Conservation (phyloP, 352 stramenopile genomes). For the Pythium biforme region DNA sequence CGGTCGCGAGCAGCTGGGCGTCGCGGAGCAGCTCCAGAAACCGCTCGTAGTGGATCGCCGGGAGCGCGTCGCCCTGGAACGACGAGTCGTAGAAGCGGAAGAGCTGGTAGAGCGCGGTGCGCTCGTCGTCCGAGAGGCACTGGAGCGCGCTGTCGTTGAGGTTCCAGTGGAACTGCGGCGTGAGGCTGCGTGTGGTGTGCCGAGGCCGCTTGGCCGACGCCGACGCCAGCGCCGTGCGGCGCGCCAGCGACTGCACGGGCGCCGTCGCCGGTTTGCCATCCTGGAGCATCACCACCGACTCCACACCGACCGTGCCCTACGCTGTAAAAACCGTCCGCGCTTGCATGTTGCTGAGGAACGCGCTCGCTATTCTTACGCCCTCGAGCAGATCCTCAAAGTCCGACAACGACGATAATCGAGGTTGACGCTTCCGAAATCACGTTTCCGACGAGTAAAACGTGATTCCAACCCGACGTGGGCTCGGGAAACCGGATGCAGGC, state of each 20-base stretch:
- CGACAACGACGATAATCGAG: too few species aligned
- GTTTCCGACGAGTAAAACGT: too few species aligned
- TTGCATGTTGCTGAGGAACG: too few species aligned
- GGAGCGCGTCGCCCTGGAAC: constrained; percentile 36
- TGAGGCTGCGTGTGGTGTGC: constrained; percentile 1
- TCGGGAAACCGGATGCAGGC: too few species aligned
- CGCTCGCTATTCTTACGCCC: too few species aligned
- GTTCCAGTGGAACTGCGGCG: constrained; percentile 57
- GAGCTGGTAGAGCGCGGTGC: constrained; percentile 43
- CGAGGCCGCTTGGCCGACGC: not conserved
- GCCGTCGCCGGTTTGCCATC: not conserved
- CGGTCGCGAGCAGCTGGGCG: constrained; percentile 25
- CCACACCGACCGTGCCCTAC: too few species aligned
- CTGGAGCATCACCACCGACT: not conserved
- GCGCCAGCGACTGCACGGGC: not conserved
- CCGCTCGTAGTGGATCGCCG: constrained; percentile 45
- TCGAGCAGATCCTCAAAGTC: too few species aligned
- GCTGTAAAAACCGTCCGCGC: too few species aligned
- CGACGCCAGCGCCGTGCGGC: not conserved
- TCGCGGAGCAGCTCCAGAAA: constrained; percentile 49
- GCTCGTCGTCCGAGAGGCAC: constrained; percentile 28
- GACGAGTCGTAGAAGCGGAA: constrained; percentile 70
- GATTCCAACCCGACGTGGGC: too few species aligned
- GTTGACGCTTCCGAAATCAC: too few species aligned
- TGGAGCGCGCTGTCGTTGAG: constrained; percentile 40